Evolutionary conservation across 2,329 filamentous ascomycete genomes (phyloP).

Genomic region (Ophiostoma pallidulum): DNA sequence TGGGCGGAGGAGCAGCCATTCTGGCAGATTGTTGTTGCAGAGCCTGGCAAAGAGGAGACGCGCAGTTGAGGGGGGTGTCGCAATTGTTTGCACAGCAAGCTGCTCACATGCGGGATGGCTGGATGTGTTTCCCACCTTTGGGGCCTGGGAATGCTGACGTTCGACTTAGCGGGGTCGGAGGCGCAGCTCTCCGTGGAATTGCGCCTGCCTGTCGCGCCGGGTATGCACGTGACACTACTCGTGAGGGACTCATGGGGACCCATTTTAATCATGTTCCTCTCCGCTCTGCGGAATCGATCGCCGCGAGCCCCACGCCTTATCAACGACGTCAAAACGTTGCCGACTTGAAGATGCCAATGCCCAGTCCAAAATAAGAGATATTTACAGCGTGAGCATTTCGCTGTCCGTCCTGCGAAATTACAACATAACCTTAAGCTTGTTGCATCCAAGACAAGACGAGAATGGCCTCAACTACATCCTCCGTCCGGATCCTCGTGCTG

Average conservation of each 20-base stretch:
- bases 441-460: too few relatives aligned
- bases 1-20: constrained; percentile 45
- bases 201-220: constrained; percentile 1
- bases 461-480: background rate
- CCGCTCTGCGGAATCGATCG: too few relatives aligned
- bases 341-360: too few relatives aligned
- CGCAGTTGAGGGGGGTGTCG: background rate
- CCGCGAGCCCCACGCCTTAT: too few relatives aligned
- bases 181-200: constrained; percentile 11
- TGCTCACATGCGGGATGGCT: constrained; percentile 5
- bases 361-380: too few relatives aligned
- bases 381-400: too few relatives aligned
- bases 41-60: background rate
- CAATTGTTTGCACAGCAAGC: background rate
- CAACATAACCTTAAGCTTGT: too few relatives aligned
- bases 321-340: too few relatives aligned
- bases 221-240: too few relatives aligned
- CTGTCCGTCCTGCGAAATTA: too few relatives aligned
- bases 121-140: background rate
- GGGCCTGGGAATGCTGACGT: constrained; percentile 7
- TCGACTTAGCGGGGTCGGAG: constrained; percentile 12
- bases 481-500: constrained; percentile 53
- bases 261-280: too few relatives aligned
- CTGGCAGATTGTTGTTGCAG: constrained; percentile 9
- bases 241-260: too few relatives aligned